Conservation (phyloP, 2,329 filamentous ascomycete genomes). For the Aspergillus fischeri region DNA sequence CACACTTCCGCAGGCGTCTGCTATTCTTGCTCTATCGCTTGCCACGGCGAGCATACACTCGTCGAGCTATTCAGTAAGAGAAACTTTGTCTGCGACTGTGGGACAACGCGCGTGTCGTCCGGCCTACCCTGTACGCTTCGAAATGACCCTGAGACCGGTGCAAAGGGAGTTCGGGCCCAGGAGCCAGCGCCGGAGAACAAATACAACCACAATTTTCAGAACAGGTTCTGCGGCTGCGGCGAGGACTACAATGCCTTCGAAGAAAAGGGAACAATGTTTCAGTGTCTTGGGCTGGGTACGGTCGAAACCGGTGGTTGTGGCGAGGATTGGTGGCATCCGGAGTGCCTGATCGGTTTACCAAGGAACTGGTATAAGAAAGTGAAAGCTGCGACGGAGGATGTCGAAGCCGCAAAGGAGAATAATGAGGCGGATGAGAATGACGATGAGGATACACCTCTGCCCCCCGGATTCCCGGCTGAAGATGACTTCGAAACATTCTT, state of each 20-base stretch:
- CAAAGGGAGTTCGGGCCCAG: conserved; percentile 76
- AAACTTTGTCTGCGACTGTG: conserved; percentile 94
- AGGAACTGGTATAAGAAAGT: conserved; percentile 56
- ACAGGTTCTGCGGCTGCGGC: conserved; percentile 84
- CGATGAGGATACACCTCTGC: conserved; percentile 61
- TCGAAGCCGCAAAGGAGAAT: conserved; percentile 23
- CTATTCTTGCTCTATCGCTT: conserved; percentile 95
- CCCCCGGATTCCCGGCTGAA: conserved; percentile 81
- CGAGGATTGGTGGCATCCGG: conserved; percentile 97
- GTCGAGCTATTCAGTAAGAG: conserved; percentile 96
- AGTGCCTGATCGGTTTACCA: conserved; percentile 78
- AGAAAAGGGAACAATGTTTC: conserved; percentile 97
- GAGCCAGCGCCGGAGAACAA: conserved; percentile 65
- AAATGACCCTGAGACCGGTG: conserved; percentile 66
- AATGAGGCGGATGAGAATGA: conserved; percentile 33
- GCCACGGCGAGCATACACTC: conserved; percentile 89
- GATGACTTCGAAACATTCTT: conserved; percentile 86
- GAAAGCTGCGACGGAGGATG: conserved; percentile 17
- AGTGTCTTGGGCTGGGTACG: conserved; percentile 81
- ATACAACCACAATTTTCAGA: conserved; percentile 95
- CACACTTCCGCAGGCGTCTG: conserved; percentile 79
- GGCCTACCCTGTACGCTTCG: conserved; percentile 73
- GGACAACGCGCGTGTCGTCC: conserved; percentile 71
- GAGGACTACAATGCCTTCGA: conserved; percentile 83
- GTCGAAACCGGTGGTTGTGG: conserved; percentile 82